Conservation (phyloP, 1,284 basidiomycete genomes). For the Fistulinella cinereoalba region DNA sequence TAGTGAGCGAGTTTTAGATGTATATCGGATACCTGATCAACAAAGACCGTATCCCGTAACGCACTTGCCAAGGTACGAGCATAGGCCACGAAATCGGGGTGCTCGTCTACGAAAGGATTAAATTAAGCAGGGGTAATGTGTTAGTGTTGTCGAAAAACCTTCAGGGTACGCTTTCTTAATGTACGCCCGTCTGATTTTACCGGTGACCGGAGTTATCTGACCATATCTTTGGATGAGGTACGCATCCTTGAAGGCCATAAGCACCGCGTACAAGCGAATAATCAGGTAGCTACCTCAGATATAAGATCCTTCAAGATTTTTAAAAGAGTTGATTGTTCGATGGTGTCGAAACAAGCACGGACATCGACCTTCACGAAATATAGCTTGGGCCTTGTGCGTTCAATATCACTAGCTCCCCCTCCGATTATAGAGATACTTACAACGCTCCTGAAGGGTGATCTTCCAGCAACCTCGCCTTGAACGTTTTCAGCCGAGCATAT, state of each 20-base stretch:
- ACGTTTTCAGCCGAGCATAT: conserved; percentile 68
- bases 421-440: conserved; percentile 40
- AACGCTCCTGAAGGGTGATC: conserved; percentile 44
- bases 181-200: conserved; percentile 55
- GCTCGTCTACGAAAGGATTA: conserved; percentile 49
- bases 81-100: conserved; percentile 68
- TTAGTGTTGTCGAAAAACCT: conserved; percentile 39
- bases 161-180: conserved; percentile 64
- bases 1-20: neutral
- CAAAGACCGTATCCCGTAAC: conserved; percentile 77
- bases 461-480: conserved; percentile 56
- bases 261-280: neutral
- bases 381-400: conserved; percentile 63
- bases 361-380: conserved; percentile 98
- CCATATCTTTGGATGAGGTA: conserved; percentile 69
- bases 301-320: conserved; percentile 73
- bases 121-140: neutral
- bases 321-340: conserved; percentile 85
- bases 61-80: conserved; percentile 63
- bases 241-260: conserved; percentile 43
- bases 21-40: conserved; percentile 66
- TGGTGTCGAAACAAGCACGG: conserved; percentile 94
- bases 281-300: conserved; percentile 54
- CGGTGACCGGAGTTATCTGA: conserved; percentile 50
- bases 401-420: neutral